These are phyloP conservation scores for Botrytis tulipae DNA, from an alignment of 2,329 filamentous ascomycete genomes.

Conservation along the genomic window DNA sequence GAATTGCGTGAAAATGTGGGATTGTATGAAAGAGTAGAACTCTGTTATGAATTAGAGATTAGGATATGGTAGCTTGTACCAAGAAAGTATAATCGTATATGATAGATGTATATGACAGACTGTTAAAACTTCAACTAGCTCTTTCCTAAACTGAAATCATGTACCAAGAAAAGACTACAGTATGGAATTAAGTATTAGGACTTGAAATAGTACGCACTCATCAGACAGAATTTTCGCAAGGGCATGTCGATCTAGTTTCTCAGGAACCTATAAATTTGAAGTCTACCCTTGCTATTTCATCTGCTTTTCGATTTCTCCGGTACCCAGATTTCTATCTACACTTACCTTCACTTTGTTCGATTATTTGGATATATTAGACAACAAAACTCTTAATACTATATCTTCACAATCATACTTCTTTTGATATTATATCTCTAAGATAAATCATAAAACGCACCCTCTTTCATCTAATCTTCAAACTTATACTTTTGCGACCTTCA, in stretches of 20 bases:
- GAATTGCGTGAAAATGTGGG: no score
- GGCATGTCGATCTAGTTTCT: neutral
- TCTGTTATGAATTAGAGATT: no score
- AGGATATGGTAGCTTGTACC: neutral
- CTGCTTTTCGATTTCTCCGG: fast-evolving
- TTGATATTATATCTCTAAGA: neutral
- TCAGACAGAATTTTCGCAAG: neutral
- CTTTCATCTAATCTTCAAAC: neutral
- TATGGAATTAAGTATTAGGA: neutral
- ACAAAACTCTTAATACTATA: no score
- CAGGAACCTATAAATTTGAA: neutral
- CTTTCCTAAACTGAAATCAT: neutral
- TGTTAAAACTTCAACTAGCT: no score
- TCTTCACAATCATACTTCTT: no score
- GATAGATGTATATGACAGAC: no score
- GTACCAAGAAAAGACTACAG: neutral
- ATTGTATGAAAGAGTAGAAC: no score
- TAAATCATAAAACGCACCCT: no score
- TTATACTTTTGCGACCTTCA: neutral
- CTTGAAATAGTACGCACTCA: neutral
- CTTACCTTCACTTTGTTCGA: neutral
- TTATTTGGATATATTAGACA: neutral
- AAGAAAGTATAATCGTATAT: no score
- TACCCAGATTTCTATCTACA: neutral
- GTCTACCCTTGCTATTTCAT: neutral